Conservation (phyloP, 2,329 filamentous ascomycete species). For the Ceratocystis ficicola region DNA sequence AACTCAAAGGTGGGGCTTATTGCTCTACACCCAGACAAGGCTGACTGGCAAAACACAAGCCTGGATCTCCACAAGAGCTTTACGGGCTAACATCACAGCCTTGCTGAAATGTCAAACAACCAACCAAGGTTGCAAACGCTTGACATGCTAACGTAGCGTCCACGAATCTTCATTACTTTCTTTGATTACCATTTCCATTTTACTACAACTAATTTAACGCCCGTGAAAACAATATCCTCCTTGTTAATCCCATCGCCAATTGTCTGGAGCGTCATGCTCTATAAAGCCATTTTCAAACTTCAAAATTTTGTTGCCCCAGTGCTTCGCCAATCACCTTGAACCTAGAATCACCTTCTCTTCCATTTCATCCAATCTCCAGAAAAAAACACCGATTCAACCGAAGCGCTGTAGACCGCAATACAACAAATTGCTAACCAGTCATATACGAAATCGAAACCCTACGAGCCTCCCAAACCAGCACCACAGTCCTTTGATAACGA, state of each 20-base stretch:
- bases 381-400: not conserved
- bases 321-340: not conserved
- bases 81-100: slow-evolving; percentile 4
- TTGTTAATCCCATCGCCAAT: not conserved
- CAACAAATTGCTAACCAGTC: not conserved
- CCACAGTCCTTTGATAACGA: not conserved
- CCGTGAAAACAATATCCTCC: not conserved
- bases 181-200: not conserved
- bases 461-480: not conserved
- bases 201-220: no score
- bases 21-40: not conserved
- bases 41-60: slow-evolving; percentile 8
- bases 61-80: not conserved
- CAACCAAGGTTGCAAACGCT: not conserved
- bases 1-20: not conserved
- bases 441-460: not conserved
- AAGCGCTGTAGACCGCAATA: not conserved
- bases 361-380: not conserved
- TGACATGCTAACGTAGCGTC: not conserved
- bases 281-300: not conserved
- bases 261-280: slow-evolving; percentile 1
- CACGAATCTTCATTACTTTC: not conserved
- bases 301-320: not conserved
- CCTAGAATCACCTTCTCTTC: not conserved
- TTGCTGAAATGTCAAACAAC: not conserved